Evolutionary conservation across 345 rosid species (phyloP).

Genomic region (Erysimum cheiranthoides): DNA sequence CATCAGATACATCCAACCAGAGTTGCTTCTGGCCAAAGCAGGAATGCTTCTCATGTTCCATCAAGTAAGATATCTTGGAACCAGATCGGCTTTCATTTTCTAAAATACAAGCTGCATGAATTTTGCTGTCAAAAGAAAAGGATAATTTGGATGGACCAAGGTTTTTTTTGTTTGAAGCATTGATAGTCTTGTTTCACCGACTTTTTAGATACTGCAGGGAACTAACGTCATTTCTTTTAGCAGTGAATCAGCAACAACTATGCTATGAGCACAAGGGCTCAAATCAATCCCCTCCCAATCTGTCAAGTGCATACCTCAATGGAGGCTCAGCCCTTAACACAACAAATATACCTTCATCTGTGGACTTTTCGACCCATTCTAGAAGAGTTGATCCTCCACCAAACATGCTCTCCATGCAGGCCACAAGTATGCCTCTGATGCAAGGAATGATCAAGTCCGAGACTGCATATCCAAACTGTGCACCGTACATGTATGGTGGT

Average conservation of each 20-base stretch:
- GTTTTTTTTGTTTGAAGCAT: too few species aligned
- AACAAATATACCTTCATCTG: slow-evolving; percentile 54
- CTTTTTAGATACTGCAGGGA: neutral
- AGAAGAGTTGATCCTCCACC: slow-evolving; percentile 59
- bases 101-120: too few species aligned
- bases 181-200: too few species aligned
- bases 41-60: slow-evolving; percentile 70
- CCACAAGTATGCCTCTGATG: slow-evolving; percentile 63
- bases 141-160: too few species aligned
- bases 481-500: slow-evolving; percentile 65
- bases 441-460: slow-evolving; percentile 76
- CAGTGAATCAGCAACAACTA: slow-evolving; percentile 69
- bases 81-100: neutral
- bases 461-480: slow-evolving; percentile 62
- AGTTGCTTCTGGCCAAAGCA: slow-evolving; percentile 54
- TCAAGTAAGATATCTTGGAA: slow-evolving; percentile 55
- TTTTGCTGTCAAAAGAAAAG: too few species aligned
- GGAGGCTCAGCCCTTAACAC: slow-evolving; percentile 62
- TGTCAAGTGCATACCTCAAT: slow-evolving; percentile 60
- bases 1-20: slow-evolving; percentile 63
- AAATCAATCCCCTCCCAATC: slow-evolving; percentile 47
- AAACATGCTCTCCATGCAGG: slow-evolving; percentile 62
- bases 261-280: slow-evolving; percentile 61
- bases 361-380: slow-evolving; percentile 63
- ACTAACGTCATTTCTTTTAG: slow-evolving; percentile 35